phyloP scores from a whole-genome alignment of 1,284 basidiomycete genomes.

The Melampsora medusae region DNA sequence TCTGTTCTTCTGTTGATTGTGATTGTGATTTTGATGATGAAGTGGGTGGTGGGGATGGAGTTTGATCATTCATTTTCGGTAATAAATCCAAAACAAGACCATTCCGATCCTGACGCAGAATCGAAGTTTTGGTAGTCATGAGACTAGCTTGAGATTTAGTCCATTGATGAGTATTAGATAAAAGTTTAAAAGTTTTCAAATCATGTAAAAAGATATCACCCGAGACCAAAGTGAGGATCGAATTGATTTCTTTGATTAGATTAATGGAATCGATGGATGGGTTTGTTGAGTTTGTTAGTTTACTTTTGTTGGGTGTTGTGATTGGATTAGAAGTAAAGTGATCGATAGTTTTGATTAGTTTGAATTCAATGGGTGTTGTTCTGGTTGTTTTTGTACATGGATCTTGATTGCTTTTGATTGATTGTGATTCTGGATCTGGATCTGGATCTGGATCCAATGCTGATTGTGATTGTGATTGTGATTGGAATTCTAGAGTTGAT shows the following conservation, averaged over 20 bases:
- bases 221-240: conserved; percentile 1
- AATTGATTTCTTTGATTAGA: conserved; percentile 28
- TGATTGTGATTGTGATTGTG: neutral
- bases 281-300: neutral
- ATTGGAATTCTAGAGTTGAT: too few relatives aligned
- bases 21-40: neutral
- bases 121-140: neutral
- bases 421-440: neutral
- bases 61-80: too few relatives aligned
- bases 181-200: conserved; percentile 7
- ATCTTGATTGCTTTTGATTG: neutral
- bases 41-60: too few relatives aligned
- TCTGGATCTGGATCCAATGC: neutral
- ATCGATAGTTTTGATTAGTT: neutral
- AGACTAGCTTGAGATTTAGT: conserved; percentile 26
- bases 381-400: too few relatives aligned
- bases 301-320: neutral
- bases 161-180: conserved; percentile 12
- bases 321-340: conserved; percentile 5
- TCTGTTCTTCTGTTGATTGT: neutral
- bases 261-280: conserved; percentile 5
- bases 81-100: neutral
- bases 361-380: neutral
- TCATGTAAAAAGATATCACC: conserved; percentile 24
- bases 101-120: conserved; percentile 2